Conservation (phyloP, 768 basidiomycete genomes). For the Pleurotus ostreatus region DNA sequence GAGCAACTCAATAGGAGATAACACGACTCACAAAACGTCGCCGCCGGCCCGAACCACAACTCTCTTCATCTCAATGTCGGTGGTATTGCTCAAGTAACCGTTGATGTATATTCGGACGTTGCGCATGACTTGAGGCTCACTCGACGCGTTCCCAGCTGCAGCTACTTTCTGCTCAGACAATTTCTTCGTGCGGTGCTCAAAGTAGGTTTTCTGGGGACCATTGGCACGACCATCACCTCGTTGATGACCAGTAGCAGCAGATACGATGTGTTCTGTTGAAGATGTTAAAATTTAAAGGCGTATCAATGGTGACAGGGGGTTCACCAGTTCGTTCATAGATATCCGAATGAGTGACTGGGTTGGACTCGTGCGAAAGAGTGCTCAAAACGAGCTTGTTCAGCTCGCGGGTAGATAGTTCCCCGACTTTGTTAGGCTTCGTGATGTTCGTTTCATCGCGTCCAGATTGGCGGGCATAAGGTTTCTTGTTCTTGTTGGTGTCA, state of each 20-base stretch:
- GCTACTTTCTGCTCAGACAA: slow-evolving; percentile 28
- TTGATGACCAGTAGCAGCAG: slow-evolving; percentile 69
- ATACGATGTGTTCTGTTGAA: slow-evolving; percentile 50
- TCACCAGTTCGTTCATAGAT: slow-evolving; percentile 57
- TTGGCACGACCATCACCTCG: slow-evolving; percentile 37
- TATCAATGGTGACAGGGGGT: not conserved
- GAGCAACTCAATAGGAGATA: not conserved
- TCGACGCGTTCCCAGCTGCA: slow-evolving; percentile 14
- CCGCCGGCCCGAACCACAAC: slow-evolving; percentile 68
- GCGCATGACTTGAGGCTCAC: slow-evolving; percentile 28
- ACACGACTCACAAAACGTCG: slow-evolving; percentile 47
- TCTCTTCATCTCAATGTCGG: slow-evolving; percentile 77
- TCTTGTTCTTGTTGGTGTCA: slow-evolving; percentile 14
- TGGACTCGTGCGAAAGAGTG: slow-evolving; percentile 58
- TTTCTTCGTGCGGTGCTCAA: slow-evolving; percentile 42
- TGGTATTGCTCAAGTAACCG: slow-evolving; percentile 67
- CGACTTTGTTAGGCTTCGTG: slow-evolving; percentile 16
- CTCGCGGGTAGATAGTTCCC: slow-evolving; percentile 32
- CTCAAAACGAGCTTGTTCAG: slow-evolving; percentile 58
- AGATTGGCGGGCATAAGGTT: slow-evolving; percentile 12
- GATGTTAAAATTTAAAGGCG: not conserved
- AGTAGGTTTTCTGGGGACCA: slow-evolving; percentile 28
- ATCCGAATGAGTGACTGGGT: slow-evolving; percentile 79
- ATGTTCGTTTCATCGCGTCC: not conserved
- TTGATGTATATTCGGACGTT: slow-evolving; percentile 63